Evolutionary conservation across 2,329 filamentous ascomycete species (phyloP), one percentile per base, ranked within the genome.

Genomic region (Orbilia ellipsospora): DNA sequence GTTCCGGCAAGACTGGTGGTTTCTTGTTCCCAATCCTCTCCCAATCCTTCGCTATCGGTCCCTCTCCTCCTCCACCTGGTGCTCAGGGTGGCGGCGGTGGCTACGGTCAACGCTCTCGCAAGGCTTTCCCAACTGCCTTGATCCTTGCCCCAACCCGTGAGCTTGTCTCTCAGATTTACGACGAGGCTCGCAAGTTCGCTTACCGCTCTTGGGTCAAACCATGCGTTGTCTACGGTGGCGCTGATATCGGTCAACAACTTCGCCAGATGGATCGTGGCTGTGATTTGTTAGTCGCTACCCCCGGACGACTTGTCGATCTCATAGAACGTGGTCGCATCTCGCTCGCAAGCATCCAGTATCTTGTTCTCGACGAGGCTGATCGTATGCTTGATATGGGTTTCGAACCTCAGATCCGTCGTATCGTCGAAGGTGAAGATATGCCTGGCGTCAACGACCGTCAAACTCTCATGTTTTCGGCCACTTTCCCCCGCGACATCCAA

Each of bases 371-470:
- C 81, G 95, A 99, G 89, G 95, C 95, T 84, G 95, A 99, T 87
- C 95, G 95, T 83, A 99, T 99, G 95, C 88, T 99, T 88, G 95
- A 99, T 88, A 99, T 99, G 95, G 95, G 95, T 95, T 99, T 99
- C 88, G 95, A 99, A 87, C 95, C 95, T 81, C 95, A 99, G 86
- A 99, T 99, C 82, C 94, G 95, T 81, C 92, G 94, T 81, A 98
- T 99, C 81, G 95, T 99, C 54, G 94, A 98, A 85, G 93, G 93
- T 76, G 95, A 98, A 85, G 95, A 99, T 81, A 99, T 99, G 95
- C 95, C 95, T 70, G 84, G 84, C 63, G 92, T 94, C 76, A 85
- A 89, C 79, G 86, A 88, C 80, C 94, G 95, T 82, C 95, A 99
- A 85, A 99, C 95, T 66, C 94, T 99, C 87, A 99, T 99, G 95